phyloP scores from a whole-genome alignment of 352 stramenopile genomes.

The Hyaloperonospora brassicae region DNA sequence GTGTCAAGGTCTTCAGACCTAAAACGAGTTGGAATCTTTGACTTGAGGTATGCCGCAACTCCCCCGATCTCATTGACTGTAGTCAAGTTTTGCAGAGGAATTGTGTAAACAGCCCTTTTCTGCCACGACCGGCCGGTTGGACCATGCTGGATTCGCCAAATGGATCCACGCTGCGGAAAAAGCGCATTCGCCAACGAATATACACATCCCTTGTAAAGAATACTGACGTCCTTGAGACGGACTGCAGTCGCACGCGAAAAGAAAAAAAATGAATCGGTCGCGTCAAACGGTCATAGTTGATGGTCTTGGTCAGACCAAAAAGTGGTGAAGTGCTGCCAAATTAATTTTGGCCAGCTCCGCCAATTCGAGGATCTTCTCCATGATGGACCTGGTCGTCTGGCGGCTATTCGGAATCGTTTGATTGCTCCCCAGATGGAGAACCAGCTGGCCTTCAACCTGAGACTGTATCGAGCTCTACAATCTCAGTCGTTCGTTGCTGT shows the following conservation, averaged over 20 bases:
- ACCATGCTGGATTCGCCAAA: neutral
- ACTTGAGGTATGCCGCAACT: neutral
- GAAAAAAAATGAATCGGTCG: constrained; percentile 4
- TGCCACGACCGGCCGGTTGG: neutral
- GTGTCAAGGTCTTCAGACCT: neutral
- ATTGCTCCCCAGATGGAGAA: no score
- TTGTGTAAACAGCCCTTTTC: neutral
- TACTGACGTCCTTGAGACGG: neutral
- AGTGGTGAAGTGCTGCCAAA: neutral
- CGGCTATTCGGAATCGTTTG: no score
- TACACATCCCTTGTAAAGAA: no score
- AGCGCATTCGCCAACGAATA: no score
- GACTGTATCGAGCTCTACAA: no score
- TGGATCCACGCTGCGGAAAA: no score
- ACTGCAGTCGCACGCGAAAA: constrained; percentile 1
- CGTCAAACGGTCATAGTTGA: constrained; percentile 1
- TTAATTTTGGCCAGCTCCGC: neutral
- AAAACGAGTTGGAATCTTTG: neutral
- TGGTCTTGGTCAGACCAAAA: constrained; percentile 1
- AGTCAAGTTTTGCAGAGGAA: neutral
- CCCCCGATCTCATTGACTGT: neutral
- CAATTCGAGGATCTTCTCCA: neutral
- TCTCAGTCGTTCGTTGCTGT: no score
- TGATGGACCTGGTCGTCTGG: neutral
- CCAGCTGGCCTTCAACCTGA: no score